A percentile compares a stretch with the other conserved stretches of the same genome.
phyloP scores from a whole-genome alignment of 192 early-diverging fungal species.

The Podila minutissima region DNA sequence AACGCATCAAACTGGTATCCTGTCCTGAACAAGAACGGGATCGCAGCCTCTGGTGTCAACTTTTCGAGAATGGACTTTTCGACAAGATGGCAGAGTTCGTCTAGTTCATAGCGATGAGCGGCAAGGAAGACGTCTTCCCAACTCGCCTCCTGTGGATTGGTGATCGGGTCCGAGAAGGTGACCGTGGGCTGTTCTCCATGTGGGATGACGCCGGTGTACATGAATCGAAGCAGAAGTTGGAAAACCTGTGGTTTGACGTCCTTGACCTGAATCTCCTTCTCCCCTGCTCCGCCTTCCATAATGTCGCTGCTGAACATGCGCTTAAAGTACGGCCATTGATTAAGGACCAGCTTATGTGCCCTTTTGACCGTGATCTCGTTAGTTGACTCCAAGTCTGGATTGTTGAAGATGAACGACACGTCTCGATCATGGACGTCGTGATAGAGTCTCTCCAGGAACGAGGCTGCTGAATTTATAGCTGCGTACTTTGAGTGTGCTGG shows the following conservation, averaged over 20 bases:
- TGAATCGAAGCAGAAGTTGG: neutral
- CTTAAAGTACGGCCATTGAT: neutral
- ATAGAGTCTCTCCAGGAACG: too few relatives aligned
- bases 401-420: too few relatives aligned
- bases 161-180: neutral
- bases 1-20: neutral
- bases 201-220: neutral
- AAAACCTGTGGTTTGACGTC: neutral
- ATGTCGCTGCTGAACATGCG: neutral
- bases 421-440: too few relatives aligned
- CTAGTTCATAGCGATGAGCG: neutral
- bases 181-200: neutral
- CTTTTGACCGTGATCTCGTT: neutral
- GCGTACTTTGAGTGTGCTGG: too few relatives aligned
- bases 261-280: neutral
- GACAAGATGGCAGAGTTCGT: neutral
- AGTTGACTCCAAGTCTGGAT: too few relatives aligned
- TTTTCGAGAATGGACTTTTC: neutral
- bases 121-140: neutral
- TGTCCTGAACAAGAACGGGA: neutral
- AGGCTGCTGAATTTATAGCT: too few relatives aligned
- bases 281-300: neutral
- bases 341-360: neutral
- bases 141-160: neutral
- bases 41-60: neutral